Evolutionary conservation across 2,329 filamentous ascomycete species (phyloP), one percentile per base, ranked within the genome.

Genomic region (Microsporum audouinii): DNA sequence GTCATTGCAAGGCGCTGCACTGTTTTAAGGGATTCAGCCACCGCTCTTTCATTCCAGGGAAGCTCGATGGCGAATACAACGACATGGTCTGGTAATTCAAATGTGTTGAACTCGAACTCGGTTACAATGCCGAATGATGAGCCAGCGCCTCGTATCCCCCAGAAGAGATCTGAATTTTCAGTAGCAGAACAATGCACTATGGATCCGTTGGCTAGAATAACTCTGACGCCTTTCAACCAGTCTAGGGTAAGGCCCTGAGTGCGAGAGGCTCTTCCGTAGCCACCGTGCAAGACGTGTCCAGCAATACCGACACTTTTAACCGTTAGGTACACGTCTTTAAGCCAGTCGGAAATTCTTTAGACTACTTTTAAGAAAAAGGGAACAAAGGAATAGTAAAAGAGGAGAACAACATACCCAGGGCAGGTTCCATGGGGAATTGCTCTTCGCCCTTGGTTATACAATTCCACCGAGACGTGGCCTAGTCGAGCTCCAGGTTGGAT

Each of bases 41-140:
- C 76, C 1, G 79, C 74, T 8, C 71, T 64, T 56, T 78, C 76
- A 5, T 73, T 77, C 23, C 75, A 76, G 8, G 81, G 74, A 61
- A 83, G 71, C 33, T 74, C 76, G 70, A 80, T 85, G 1, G 78
- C 78, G 69, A 83, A 85, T 61, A 83, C 39, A 43, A n/a, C 17
- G 39, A 43, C 39, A 43, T n/a, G n/a, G 5, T 43, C 39, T 43
- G 39, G 39, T 8, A 70, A 70, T 1, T 64, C 62, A 41, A 67
- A 63, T n/a, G 68, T 73, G 64, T 76, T 75, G 36, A 71, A 70
- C 0, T 73, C 74, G 10, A 76, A 69, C 1, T 71, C 71, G 0
- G 76, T 79, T n/a, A 81, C 75, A 55, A 82, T 74, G 38, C 80
- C 80, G 63, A 82, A 82, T 67, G 81, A 81, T 60, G 80, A 77